Percentiles rank a stretch among this genome's conserved stretches.
Evolutionary conservation across 2,329 filamentous ascomycete species (phyloP).

Genomic region (Xylariaceae sp.): DNA sequence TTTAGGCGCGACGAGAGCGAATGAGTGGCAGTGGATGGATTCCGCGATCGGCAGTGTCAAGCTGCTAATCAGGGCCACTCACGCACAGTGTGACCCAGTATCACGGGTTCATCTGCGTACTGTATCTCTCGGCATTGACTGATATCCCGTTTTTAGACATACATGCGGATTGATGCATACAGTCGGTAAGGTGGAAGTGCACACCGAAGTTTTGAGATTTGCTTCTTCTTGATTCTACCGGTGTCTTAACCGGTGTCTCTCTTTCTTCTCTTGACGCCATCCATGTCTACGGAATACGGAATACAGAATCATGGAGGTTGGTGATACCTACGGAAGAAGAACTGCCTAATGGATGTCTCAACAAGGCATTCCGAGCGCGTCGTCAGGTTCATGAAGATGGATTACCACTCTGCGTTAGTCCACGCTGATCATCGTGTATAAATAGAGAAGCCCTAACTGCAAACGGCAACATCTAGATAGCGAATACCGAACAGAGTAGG

Average conservation of each 20-base stretch:
- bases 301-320: too few species aligned
- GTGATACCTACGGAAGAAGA: too few species aligned
- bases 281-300: too few species aligned
- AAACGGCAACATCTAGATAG: not conserved
- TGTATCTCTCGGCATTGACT: not conserved
- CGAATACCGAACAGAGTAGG: not conserved
- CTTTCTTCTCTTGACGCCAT: too few species aligned
- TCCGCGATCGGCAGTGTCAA: slow-evolving; percentile 1
- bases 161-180: not conserved
- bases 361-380: too few species aligned
- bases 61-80: not conserved
- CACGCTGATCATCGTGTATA: not conserved
- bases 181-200: not conserved
- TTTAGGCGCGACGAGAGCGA: slow-evolving; percentile 27
- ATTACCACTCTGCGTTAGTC: not conserved
- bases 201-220: not conserved
- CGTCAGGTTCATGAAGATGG: not conserved
- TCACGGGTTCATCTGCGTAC: too few species aligned
- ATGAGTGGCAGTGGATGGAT: slow-evolving; percentile 25
- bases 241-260: not conserved
- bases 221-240: not conserved
- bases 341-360: too few species aligned
- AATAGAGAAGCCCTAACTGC: not conserved
- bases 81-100: too few species aligned
- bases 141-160: not conserved